These are phyloP conservation scores for Penicillium samsonianum DNA, from an alignment of 495 filamentous ascomycete genomes.

Conservation along the genomic window DNA sequence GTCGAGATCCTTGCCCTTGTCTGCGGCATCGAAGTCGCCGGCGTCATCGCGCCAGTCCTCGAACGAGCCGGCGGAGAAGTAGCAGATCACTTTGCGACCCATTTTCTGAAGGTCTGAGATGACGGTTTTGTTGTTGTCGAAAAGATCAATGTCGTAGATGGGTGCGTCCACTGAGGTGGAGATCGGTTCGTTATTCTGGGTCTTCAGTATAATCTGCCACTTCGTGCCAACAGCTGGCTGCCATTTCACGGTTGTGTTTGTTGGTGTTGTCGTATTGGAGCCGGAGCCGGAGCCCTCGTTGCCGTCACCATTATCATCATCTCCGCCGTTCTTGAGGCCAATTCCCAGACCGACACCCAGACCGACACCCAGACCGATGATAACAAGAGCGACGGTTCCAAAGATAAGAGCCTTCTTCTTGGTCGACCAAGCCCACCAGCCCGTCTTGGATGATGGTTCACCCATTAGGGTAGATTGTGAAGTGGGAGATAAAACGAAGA, in stretches of 20 bases:
- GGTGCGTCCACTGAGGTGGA: slow-evolving; percentile 45
- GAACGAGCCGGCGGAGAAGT: slow-evolving; percentile 69
- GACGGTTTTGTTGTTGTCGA: slow-evolving; percentile 46
- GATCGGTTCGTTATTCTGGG: slow-evolving; percentile 36
- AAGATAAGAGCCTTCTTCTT: slow-evolving; percentile 44
- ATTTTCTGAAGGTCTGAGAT: slow-evolving; percentile 50
- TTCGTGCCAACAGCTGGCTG: slow-evolving; percentile 48
- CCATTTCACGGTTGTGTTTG: slow-evolving; percentile 44
- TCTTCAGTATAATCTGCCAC: slow-evolving; percentile 57
- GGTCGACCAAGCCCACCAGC: slow-evolving; percentile 38
- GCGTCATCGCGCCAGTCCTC: slow-evolving; percentile 61
- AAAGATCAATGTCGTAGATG: slow-evolving; percentile 66
- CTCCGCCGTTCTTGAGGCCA: slow-evolving; percentile 27
- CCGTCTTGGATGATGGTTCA: slow-evolving; percentile 16
- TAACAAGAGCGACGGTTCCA: slow-evolving; percentile 29
- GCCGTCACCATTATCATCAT: slow-evolving; percentile 14
- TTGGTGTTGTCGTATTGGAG: slow-evolving; percentile 24
- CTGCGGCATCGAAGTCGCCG: slow-evolving; percentile 48
- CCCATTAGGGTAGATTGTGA: slow-evolving; percentile 6
- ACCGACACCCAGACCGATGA: slow-evolving; percentile 53
- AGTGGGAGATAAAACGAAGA: not conserved
- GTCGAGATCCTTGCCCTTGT: slow-evolving; percentile 54
- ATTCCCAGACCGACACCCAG: slow-evolving; percentile 56
- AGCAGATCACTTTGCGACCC: slow-evolving; percentile 66
- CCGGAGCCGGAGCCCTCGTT: slow-evolving; percentile 18